phyloP scores from a whole-genome alignment of 2,329 filamentous ascomycete genomes.

The Verticillium nonalfalfae region DNA sequence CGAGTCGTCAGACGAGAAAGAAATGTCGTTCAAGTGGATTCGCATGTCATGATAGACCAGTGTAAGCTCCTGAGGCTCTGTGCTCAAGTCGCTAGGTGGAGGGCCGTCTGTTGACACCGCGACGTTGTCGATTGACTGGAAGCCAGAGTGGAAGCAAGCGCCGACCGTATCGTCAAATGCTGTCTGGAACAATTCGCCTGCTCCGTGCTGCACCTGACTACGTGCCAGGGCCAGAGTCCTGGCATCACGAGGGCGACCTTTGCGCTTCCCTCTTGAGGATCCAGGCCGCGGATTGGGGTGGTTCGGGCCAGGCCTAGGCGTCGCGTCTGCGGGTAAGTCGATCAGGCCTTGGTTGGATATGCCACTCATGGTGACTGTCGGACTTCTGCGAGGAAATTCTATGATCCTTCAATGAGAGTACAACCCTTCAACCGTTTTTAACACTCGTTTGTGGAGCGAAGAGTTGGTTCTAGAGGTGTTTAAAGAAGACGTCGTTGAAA shows the following conservation, averaged over 20 bases:
- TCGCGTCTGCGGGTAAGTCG: too few relatives aligned
- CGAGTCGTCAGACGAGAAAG: neutral
- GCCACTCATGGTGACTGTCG: too few relatives aligned
- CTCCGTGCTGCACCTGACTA: neutral
- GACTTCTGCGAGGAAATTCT: too few relatives aligned
- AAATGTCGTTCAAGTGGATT: neutral
- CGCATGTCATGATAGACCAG: neutral
- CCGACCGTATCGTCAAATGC: conserved; percentile 12
- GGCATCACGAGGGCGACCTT: too few relatives aligned
- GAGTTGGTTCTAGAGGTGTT: too few relatives aligned
- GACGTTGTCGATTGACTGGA: conserved; percentile 7
- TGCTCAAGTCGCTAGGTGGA: neutral
- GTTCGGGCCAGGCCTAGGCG: neutral
- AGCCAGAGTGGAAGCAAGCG: conserved; percentile 4
- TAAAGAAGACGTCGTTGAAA: too few relatives aligned
- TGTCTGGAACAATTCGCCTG: conserved; percentile 9
- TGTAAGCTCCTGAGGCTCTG: neutral
- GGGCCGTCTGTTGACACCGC: neutral
- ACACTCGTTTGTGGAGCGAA: too few relatives aligned
- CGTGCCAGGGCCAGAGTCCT: neutral
- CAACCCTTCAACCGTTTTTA: too few relatives aligned
- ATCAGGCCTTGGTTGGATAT: too few relatives aligned
- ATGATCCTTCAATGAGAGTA: too few relatives aligned
- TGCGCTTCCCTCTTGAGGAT: too few relatives aligned
- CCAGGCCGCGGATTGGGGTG: neutral